Evolutionary conservation across 768 basidiomycete genomes (phyloP), one percentile per base, ranked within the genome.

Genomic region (Phlebiopsis gigantea): DNA sequence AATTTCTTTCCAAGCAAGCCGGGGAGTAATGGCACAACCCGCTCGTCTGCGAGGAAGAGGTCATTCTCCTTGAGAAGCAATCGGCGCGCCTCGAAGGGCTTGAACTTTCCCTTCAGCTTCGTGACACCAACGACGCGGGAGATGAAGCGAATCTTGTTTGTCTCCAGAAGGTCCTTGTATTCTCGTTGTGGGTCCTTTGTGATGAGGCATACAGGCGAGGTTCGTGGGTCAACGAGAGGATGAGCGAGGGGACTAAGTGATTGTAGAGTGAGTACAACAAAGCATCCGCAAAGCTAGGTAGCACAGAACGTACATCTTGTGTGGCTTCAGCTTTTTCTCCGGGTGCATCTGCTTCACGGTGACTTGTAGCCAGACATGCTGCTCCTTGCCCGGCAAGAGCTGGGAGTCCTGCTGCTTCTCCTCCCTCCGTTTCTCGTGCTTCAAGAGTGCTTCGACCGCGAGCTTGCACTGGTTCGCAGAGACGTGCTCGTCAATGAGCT

Each of bases 41-140:
- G 78, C 59, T 97, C 93, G 71, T 99, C 97, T 15, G 93, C 93
- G 49, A 98, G 78, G 73, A 98, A 99, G 61, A 98, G 67, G 7
- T 85, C 95, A 62, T 96, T 89, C 68, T 97, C 93, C 68, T 88
- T 88, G 62, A 95, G 73, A 31, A 98, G 72, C 67, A 88, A 74
- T 45, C 97, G 76, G 45, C 94, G 84, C 52, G 88, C 88, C 65
- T 92, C 92, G 63, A 80, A 93, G 9, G 84, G 79, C 70, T 84
- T 87, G 77, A 90, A 93, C 72, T 98, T 98, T 22, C 96, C 96
- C 74, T 90, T 93, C 57, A 99, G 80, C 70, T 99, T 98, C 59
- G 79, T 79, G 45, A 98, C 73, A 17, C 93, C 96, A 46, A 98
- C 91, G 34, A 98, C 93, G 31, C 94, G 79, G 25, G 83, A 86